Evolutionary conservation across 805 yeast genomes (phyloP).

Genomic region (Metschnikowia cerradonensis): DNA sequence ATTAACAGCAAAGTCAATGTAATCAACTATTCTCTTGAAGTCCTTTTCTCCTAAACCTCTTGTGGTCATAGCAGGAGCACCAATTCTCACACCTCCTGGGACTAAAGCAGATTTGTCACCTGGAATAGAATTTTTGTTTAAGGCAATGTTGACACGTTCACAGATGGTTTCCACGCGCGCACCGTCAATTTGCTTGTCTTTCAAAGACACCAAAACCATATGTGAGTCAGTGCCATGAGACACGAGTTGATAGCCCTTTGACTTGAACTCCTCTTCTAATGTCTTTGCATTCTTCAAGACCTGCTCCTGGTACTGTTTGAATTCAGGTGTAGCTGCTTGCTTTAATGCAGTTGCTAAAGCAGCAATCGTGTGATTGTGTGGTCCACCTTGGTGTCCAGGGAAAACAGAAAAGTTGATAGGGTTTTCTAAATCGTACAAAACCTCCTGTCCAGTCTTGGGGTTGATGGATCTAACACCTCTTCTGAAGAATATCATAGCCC

Average conservation of each 20-base stretch:
- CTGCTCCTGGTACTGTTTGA: slow-evolving; percentile 81
- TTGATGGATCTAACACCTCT: slow-evolving; percentile 83
- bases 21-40: slow-evolving; percentile 72
- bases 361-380: slow-evolving; percentile 98
- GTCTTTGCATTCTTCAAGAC: slow-evolving; percentile 86
- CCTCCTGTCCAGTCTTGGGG: slow-evolving; percentile 87
- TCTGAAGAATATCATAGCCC: slow-evolving; percentile 99
- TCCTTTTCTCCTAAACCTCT: slow-evolving; percentile 92
- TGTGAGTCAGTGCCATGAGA: slow-evolving; percentile 97
- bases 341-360: slow-evolving; percentile 96
- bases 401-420: slow-evolving; percentile 96
- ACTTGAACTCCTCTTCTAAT: slow-evolving; percentile 69
- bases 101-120: slow-evolving; percentile 96
- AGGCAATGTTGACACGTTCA: slow-evolving; percentile 91
- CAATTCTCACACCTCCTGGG: slow-evolving; percentile 96
- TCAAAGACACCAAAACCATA: slow-evolving; percentile 85
- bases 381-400: slow-evolving; percentile 99
- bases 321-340: slow-evolving; percentile 89
- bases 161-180: slow-evolving; percentile 95
- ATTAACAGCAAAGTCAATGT: slow-evolving; percentile 52
- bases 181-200: slow-evolving; percentile 90
- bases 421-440: slow-evolving; percentile 85
- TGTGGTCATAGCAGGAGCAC: slow-evolving; percentile 98
- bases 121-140: slow-evolving; percentile 96
- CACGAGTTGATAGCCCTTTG: slow-evolving; percentile 74